These are phyloP conservation scores for Diplogelasinospora grovesii DNA, from an alignment of 495 filamentous ascomycete genomes.

Conservation along the genomic window DNA sequence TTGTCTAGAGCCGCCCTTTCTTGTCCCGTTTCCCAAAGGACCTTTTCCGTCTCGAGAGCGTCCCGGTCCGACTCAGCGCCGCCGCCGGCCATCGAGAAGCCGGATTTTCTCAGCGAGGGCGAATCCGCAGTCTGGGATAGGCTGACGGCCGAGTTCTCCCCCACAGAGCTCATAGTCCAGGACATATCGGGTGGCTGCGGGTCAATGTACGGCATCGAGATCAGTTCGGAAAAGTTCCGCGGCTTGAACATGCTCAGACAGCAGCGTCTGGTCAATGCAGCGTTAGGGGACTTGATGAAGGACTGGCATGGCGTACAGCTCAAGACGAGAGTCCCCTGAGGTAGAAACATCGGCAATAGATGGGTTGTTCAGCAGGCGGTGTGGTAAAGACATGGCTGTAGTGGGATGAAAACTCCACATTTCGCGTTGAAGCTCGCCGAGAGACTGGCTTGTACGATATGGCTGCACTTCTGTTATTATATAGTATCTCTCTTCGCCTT, in stretches of 20 bases:
- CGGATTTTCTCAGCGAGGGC: conserved; percentile 33
- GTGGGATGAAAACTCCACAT: too few species aligned
- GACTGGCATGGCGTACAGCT: conserved; percentile 71
- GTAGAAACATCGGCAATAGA: too few species aligned
- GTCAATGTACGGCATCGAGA: conserved; percentile 70
- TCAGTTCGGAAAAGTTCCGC: conserved; percentile 57
- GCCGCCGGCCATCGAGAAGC: conserved; percentile 28
- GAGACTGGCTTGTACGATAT: too few species aligned
- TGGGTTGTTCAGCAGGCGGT: too few species aligned
- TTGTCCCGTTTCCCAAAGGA: too few species aligned
- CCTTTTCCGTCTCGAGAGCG: conserved; percentile 5
- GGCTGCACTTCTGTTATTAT: too few species aligned
- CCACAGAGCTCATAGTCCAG: conserved; percentile 51
- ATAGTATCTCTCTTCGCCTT: too few species aligned
- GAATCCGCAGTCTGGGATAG: conserved; percentile 42
- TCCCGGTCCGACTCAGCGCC: neutral
- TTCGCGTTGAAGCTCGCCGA: too few species aligned
- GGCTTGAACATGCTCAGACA: conserved; percentile 63
- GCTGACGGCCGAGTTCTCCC: conserved; percentile 34
- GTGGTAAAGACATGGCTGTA: too few species aligned
- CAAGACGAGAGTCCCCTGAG: conserved; percentile 47
- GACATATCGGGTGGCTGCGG: conserved; percentile 76
- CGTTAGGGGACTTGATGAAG: conserved; percentile 63
- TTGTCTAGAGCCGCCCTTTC: too few species aligned
- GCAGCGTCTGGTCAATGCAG: conserved; percentile 62